Base-by-base conservation (phyloP, 2,329 filamentous ascomycete species). In the Periconia digitata region DNA sequence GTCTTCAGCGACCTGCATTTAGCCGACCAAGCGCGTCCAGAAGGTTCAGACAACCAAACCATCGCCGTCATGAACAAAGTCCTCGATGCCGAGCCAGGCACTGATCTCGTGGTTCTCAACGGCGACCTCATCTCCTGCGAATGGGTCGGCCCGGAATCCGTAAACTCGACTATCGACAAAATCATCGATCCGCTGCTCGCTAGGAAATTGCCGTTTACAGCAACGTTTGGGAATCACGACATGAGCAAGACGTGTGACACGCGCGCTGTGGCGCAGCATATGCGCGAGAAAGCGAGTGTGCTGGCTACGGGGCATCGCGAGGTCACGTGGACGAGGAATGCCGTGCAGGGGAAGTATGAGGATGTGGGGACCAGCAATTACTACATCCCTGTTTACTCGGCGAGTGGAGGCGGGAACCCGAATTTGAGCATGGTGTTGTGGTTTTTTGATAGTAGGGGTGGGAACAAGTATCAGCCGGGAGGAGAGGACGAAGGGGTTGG, bases 201-300 rank as follows among this genome's bases (percentile, higher is more conserved):
- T 3, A 76, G 79, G 15, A 73, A 74, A 7, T 61, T 86, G 0
- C 74, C 76, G 0, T 90, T 85, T 81, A 85, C 85, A 2, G 84
- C 82, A 0, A 85, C 85, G 0, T 89, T 89, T 53, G 86, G 86
- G 0, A 89, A 89, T 48, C 86, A 90, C 57, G 86, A 90, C 55
- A 59, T 53, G 41, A 59, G 56, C 18, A 53, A 52, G 48, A 66
- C 59, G 3, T 64, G 58, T 49, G 59, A 54, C 24, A 63, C 64
- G 2, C 45, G 49, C 1, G 41, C 40, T 23, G 58, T 67, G 46
- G 51, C 59, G 1, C 53, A 63, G 39, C 56, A 64, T 38, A 62
- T 65, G 54, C 60, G 59, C 54, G 51, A 53, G 22, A 54, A 60
- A n/a, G 71, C 81, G 29, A 80, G 74, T 60, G 80, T 77, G 1